Conservation (phyloP, 768 basidiomycete genomes). For the Calocybe indica region DNA sequence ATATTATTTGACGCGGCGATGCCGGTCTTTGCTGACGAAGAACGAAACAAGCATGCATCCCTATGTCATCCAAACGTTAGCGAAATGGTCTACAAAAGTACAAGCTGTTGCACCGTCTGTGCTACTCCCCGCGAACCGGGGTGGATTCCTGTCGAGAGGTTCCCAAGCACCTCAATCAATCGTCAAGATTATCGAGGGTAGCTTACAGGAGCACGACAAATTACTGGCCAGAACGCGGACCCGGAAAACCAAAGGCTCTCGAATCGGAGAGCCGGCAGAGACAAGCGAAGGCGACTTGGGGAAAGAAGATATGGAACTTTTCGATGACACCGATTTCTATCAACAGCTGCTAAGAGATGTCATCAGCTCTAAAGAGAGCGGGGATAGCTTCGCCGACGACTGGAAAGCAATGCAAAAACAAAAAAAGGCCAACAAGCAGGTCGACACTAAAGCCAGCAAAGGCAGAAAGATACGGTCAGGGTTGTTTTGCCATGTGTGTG, state of each 20-base stretch:
- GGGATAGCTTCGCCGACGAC: conserved; percentile 39
- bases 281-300: conserved; percentile 25
- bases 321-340: conserved; percentile 92
- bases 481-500: neutral
- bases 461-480: conserved; percentile 84
- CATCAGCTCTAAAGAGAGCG: conserved; percentile 62
- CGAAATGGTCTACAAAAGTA: conserved; percentile 96
- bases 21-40: conserved; percentile 1
- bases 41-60: conserved; percentile 46
- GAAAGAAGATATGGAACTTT: conserved; percentile 43
- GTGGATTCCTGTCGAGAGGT: conserved; percentile 55
- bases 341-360: conserved; percentile 88
- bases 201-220: conserved; percentile 50
- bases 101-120: conserved; percentile 84
- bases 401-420: conserved; percentile 64
- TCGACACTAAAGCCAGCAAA: conserved; percentile 96
- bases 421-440: conserved; percentile 74
- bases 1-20: neutral
- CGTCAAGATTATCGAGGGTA: conserved; percentile 74
- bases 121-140: conserved; percentile 64
- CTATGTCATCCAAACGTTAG: conserved; percentile 68
- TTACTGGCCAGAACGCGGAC: conserved; percentile 60
- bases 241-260: conserved; percentile 40
- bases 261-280: conserved; percentile 31
- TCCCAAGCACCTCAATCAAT: conserved; percentile 56